Conservation (phyloP, 2,329 filamentous ascomycete species). For the Epichloe coenophiala region DNA sequence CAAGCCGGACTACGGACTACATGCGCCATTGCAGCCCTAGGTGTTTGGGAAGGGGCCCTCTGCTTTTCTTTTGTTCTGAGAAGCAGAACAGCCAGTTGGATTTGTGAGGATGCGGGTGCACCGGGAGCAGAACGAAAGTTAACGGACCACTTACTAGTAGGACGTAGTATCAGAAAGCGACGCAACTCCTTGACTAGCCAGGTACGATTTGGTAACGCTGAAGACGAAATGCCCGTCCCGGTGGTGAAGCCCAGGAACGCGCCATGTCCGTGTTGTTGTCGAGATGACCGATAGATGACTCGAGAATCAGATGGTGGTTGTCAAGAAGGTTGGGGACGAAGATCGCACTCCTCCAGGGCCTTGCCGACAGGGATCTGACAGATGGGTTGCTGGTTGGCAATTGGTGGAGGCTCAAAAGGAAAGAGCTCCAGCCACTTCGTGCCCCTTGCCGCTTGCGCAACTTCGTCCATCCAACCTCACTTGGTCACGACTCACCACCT, state of each 20-base stretch:
- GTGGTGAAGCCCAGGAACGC: slow-evolving; percentile 2
- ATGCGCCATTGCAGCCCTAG: background rate
- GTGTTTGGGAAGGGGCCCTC: background rate
- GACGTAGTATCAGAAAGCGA: background rate
- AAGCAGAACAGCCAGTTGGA: background rate
- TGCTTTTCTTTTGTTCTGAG: background rate
- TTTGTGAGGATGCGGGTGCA: background rate
- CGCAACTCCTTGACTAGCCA: background rate
- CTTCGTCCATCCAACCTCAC: slow-evolving; percentile 2
- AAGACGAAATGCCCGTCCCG: background rate
- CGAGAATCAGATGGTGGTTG: background rate
- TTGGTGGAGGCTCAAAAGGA: slow-evolving; percentile 5
- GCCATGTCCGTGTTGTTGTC: background rate
- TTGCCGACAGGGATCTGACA: background rate
- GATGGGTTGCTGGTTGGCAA: background rate
- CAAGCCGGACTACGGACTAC: background rate
- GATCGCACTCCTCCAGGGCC: background rate
- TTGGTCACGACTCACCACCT: background rate
- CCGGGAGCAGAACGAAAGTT: background rate
- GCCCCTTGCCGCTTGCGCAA: slow-evolving; percentile 9
- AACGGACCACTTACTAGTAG: background rate
- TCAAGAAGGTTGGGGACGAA: background rate
- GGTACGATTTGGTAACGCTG: background rate
- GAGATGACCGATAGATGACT: background rate
- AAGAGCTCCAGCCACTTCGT: slow-evolving; percentile 4